Percentiles rank a stretch among this genome's conserved stretches.
Evolutionary conservation across 768 basidiomycete species (phyloP).

Genomic region (Daedalea quercina): DNA sequence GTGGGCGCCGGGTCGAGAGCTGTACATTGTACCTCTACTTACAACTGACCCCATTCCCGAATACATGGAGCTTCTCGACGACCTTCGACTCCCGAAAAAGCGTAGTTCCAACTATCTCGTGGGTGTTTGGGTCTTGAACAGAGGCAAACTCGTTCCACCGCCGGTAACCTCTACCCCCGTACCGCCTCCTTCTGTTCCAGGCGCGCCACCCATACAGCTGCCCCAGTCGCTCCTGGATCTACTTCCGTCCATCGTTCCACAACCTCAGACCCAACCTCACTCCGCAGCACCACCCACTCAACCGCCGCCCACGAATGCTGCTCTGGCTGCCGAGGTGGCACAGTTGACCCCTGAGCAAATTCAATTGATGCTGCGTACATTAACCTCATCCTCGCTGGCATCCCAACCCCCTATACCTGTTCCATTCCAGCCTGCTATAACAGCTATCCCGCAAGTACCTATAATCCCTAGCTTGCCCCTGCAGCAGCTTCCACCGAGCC

Average conservation of each 20-base stretch:
- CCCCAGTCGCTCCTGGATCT: slow-evolving; percentile 7
- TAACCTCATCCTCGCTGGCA: slow-evolving; percentile 36
- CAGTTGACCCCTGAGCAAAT: slow-evolving; percentile 74
- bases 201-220: slow-evolving; percentile 7
- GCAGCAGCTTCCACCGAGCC: slow-evolving; percentile 15
- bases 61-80: slow-evolving; percentile 77
- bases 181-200: slow-evolving; percentile 13
- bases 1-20: slow-evolving; percentile 70
- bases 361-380: slow-evolving; percentile 54
- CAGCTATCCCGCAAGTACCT: slow-evolving; percentile 13
- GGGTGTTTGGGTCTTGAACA: slow-evolving; percentile 81
- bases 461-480: slow-evolving; percentile 6
- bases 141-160: slow-evolving; percentile 56
- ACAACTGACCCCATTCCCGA: slow-evolving; percentile 69
- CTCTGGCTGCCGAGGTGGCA: slow-evolving; percentile 64
- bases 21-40: slow-evolving; percentile 78
- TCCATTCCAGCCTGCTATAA: slow-evolving; percentile 21
- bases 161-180: slow-evolving; percentile 29
- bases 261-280: slow-evolving; percentile 6
- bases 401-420: slow-evolving; percentile 11
- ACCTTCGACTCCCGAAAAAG: slow-evolving; percentile 58
- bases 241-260: slow-evolving; percentile 9
- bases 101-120: slow-evolving; percentile 65
- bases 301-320: slow-evolving; percentile 20
- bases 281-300: slow-evolving; percentile 4